Conservation (phyloP, 2,329 filamentous ascomycete species). For the Allantophomopsis lycopodina region DNA sequence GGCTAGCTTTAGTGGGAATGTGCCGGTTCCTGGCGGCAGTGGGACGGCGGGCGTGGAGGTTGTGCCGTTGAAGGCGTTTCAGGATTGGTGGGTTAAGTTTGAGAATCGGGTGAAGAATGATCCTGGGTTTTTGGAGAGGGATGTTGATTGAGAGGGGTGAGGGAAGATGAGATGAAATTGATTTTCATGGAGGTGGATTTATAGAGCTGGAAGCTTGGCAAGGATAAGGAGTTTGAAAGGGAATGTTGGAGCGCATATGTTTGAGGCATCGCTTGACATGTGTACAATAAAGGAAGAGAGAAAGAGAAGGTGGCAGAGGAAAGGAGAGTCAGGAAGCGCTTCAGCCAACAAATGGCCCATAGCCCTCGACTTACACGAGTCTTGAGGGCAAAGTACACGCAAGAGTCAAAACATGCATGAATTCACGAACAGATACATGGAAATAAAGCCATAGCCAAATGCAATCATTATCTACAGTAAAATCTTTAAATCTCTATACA, state of each 20-base stretch:
- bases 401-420: no score
- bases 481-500: no score
- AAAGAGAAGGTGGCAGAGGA: background rate
- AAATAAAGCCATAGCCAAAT: no score
- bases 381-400: background rate
- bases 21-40: constrained; percentile 47
- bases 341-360: no score
- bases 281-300: background rate
- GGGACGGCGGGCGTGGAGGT: constrained; percentile 59
- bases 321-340: no score
- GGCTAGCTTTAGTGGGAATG: constrained; percentile 64
- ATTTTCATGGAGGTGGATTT: background rate
- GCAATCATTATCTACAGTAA: no score
- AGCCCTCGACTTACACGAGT: no score
- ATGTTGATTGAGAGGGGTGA: constrained; percentile 25
- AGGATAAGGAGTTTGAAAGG: background rate
- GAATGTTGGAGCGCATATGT: background rate
- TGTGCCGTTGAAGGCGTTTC: constrained; percentile 86
- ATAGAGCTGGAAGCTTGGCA: background rate
- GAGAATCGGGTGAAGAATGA: constrained; percentile 75
- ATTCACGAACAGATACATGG: no score
- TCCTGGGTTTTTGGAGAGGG: constrained; percentile 76
- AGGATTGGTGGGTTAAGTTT: constrained; percentile 98
- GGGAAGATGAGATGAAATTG: background rate
- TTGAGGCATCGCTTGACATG: background rate